Percentiles rank a stretch among this genome's conserved stretches.
Conservation (phyloP, 768 basidiomycete genomes). For the Coprinopsis strossmayeri region DNA sequence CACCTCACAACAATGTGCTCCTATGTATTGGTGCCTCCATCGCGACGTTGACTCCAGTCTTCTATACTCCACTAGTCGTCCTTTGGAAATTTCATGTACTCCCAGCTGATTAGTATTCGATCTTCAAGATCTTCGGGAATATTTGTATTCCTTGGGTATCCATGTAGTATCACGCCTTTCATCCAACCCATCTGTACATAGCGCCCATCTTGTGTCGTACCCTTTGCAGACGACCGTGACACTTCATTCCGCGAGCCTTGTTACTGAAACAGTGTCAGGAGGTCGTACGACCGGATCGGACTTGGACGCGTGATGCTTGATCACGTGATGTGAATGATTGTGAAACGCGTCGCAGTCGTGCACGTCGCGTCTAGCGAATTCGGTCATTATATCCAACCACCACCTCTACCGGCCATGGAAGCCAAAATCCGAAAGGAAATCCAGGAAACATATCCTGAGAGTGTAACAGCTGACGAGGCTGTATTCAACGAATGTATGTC, state of each 20-base stretch:
- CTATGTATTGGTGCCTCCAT: neutral
- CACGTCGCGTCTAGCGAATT: no score
- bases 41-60: neutral
- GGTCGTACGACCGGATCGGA: neutral
- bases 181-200: neutral
- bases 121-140: neutral
- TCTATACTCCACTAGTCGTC: neutral
- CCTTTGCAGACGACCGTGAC: neutral
- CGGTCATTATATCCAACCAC: no score
- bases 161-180: neutral
- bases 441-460: neutral
- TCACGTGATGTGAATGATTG: neutral
- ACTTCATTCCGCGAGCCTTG: neutral
- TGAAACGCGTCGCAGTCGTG: neutral
- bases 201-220: neutral
- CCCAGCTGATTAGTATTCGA: neutral
- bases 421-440: neutral
- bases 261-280: neutral
- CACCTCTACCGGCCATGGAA: neutral
- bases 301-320: neutral
- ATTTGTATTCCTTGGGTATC: neutral
- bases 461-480: neutral
- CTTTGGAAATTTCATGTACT: neutral
- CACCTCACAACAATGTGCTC: no score
- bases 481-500: neutral